Evolutionary conservation across 2,329 filamentous ascomycete genomes (phyloP).

Genomic region (Cercospora sp.): DNA sequence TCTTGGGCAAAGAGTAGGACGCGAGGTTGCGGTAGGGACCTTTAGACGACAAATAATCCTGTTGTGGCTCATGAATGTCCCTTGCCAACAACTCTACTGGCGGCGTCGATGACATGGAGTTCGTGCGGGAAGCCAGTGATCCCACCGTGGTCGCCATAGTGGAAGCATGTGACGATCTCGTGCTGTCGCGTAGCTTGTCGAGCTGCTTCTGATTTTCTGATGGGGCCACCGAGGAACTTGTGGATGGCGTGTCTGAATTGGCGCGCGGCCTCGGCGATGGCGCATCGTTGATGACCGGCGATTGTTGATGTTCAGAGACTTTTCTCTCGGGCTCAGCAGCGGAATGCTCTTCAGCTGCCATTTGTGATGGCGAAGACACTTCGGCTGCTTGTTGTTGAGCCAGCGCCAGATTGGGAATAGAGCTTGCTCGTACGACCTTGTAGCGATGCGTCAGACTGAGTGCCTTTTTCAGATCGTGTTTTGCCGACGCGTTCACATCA

Average conservation of each 20-base stretch:
- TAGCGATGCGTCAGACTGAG: slow-evolving; percentile 42
- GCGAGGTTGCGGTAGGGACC: slow-evolving; percentile 29
- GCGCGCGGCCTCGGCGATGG: slow-evolving; percentile 10
- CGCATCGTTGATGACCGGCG: neutral
- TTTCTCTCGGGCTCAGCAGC: slow-evolving; percentile 15
- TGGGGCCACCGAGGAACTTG: slow-evolving; percentile 28
- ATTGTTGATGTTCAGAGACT: neutral
- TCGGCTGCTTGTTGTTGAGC: neutral
- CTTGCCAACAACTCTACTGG: slow-evolving; percentile 27
- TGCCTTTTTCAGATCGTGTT: slow-evolving; percentile 31
- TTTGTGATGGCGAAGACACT: neutral
- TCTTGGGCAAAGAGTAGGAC: slow-evolving; percentile 29
- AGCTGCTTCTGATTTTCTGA: slow-evolving; percentile 35
- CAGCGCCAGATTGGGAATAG: slow-evolving; percentile 23
- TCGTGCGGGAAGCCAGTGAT: slow-evolving; percentile 32
- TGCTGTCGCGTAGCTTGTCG: slow-evolving; percentile 35
- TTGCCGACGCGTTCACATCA: slow-evolving; percentile 9
- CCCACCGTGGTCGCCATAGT: slow-evolving; percentile 26
- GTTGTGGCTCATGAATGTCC: slow-evolving; percentile 20
- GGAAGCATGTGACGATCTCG: slow-evolving; percentile 36
- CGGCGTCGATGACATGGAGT: slow-evolving; percentile 33
- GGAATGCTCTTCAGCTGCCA: neutral
- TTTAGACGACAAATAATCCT: slow-evolving; percentile 19
- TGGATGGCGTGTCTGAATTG: slow-evolving; percentile 29
- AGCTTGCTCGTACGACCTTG: slow-evolving; percentile 36